phyloP scores from a whole-genome alignment of 805 yeast genomes.

The Saccharomyces jurei region DNA sequence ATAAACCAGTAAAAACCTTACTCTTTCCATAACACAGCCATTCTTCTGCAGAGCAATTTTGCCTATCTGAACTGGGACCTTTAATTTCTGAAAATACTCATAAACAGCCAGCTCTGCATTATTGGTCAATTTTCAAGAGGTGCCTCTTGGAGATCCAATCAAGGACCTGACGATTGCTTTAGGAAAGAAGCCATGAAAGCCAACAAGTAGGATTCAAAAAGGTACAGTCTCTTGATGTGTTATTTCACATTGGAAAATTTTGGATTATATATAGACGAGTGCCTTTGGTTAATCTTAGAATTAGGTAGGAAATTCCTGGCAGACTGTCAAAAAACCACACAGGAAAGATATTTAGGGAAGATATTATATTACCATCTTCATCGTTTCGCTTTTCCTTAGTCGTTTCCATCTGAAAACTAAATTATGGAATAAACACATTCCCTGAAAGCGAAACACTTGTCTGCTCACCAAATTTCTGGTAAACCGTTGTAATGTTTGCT shows the following conservation, averaged over 20 bases:
- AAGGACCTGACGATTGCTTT: slow-evolving; percentile 73
- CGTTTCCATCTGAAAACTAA: neutral
- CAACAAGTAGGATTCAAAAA: slow-evolving; percentile 69
- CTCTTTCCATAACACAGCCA: slow-evolving; percentile 82
- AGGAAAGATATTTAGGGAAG: neutral
- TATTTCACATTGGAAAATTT: neutral
- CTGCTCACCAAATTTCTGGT: neutral
- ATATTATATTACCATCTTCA: neutral
- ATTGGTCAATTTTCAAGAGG: slow-evolving; percentile 80
- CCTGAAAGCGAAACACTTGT: too few relatives aligned
- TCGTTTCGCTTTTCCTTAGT: neutral
- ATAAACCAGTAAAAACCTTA: slow-evolving; percentile 65
- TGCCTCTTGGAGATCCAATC: slow-evolving; percentile 94
- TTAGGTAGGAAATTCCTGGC: neutral
- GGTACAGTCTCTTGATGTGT: slow-evolving; percentile 19
- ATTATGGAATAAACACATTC: neutral
- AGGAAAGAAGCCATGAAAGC: slow-evolving; percentile 96
- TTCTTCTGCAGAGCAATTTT: slow-evolving; percentile 91
- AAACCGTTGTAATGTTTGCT: neutral
- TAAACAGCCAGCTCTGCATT: slow-evolving; percentile 78
- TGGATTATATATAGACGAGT: neutral
- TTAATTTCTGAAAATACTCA: slow-evolving; percentile 48
- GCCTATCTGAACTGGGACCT: slow-evolving; percentile 50
- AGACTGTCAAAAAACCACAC: neutral
- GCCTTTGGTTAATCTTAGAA: neutral